phyloP scores from a whole-genome alignment of 177 flowering plant genomes.

The Vitis hybrid region DNA sequence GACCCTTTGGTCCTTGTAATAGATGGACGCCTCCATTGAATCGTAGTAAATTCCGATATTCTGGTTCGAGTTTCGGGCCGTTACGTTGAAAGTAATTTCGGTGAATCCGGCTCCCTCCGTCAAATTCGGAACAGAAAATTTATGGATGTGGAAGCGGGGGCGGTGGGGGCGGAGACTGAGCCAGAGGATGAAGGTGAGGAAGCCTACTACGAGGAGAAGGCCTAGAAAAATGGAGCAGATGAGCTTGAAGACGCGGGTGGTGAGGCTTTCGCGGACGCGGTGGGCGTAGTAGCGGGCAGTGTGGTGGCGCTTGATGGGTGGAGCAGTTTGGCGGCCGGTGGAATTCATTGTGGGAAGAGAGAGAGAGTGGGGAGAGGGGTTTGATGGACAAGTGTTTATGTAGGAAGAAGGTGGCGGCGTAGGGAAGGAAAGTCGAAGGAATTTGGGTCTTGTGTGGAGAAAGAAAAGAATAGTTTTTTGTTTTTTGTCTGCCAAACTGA shows the following conservation, averaged over 20 bases:
- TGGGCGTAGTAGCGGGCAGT: constrained; percentile 58
- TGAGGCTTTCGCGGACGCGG: constrained; percentile 73
- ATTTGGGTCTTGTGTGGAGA: constrained; percentile 3
- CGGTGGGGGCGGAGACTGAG: constrained; percentile 91
- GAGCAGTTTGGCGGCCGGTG: constrained; percentile 5
- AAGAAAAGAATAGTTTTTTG: constrained; percentile 15
- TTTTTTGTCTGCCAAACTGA: no score
- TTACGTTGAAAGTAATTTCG: constrained; percentile 49
- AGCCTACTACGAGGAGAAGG: constrained; percentile 58
- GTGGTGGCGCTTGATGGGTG: constrained; percentile 45
- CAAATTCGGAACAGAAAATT: constrained; percentile 56
- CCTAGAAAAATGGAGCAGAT: constrained; percentile 62
- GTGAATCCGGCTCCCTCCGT: constrained; percentile 49
- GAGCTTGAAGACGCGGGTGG: constrained; percentile 58
- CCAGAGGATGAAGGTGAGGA: constrained; percentile 75
- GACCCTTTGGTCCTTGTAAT: constrained; percentile 48
- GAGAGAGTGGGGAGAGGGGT: no score
- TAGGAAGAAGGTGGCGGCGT: constrained; percentile 4
- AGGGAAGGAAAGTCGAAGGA: constrained; percentile 5
- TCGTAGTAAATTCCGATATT: constrained; percentile 67
- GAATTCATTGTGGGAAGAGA: neutral
- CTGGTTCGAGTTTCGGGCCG: constrained; percentile 73
- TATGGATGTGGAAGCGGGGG: constrained; percentile 60
- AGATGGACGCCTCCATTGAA: constrained; percentile 43
- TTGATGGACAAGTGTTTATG: no score